A percentile compares a stretch with the other conserved stretches of the same genome.
Evolutionary conservation across 768 basidiomycete genomes (phyloP).

Genomic region (Lyophyllum shimeji): DNA sequence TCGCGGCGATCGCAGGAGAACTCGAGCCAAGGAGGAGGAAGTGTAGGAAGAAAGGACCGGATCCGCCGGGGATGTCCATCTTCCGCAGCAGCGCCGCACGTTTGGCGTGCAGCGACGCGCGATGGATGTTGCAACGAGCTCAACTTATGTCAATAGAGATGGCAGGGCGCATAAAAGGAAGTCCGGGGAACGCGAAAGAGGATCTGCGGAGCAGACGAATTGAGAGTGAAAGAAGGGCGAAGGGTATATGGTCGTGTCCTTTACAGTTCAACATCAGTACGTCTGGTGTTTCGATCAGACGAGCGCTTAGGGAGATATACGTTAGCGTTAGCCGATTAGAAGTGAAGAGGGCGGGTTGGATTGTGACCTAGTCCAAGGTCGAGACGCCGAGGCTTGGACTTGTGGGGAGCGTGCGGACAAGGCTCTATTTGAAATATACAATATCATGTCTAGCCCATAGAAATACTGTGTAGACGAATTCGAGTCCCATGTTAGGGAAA

Average conservation of each 20-base stretch:
- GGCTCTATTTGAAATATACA: background rate
- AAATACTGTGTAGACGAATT: background rate
- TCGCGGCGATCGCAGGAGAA: background rate
- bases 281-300: slow-evolving; percentile 12
- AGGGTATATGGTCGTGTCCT: slow-evolving; percentile 14
- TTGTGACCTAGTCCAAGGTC: background rate
- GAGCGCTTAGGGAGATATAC: slow-evolving; percentile 7
- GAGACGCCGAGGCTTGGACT: background rate
- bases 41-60: background rate
- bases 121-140: slow-evolving; percentile 5
- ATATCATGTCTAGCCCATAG: background rate
- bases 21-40: slow-evolving; percentile 16
- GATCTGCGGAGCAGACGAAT: slow-evolving; percentile 36
- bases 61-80: background rate
- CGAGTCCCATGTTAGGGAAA: background rate
- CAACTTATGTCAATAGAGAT: slow-evolving; percentile 14
- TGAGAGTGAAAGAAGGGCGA: slow-evolving; percentile 1
- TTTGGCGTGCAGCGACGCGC: slow-evolving; percentile 5
- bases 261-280: slow-evolving; percentile 18
- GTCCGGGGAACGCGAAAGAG: slow-evolving; percentile 27
- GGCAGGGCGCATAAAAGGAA: slow-evolving; percentile 27
- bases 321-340: slow-evolving; percentile 10
- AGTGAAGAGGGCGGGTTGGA: slow-evolving; percentile 8
- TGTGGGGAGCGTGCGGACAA: background rate
- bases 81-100: slow-evolving; percentile 2